Conservation (phyloP, 371 early-diverging fungal species). For the Mycotypha africana region DNA sequence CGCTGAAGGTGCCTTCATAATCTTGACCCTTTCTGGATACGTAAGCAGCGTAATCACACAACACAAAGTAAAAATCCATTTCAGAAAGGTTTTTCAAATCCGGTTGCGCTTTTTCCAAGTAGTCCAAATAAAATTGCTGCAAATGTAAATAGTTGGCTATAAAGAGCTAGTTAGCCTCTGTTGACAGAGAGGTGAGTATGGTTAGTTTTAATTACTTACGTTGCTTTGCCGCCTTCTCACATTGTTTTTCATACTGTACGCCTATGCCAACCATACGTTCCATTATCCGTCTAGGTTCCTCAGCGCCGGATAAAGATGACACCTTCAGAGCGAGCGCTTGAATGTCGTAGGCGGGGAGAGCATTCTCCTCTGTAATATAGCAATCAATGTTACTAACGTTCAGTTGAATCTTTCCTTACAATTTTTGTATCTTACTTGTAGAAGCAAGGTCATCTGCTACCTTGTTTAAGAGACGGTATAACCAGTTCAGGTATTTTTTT, state of each 20-base stretch:
- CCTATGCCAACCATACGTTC: conserved; percentile 30
- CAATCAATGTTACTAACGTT: too few species aligned
- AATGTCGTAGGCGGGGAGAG: conserved; percentile 13
- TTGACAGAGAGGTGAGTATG: background rate
- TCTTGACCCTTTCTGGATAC: conserved; percentile 30
- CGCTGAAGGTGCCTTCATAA: conserved; percentile 20
- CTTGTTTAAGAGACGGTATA: conserved; percentile 18
- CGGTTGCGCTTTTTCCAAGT: conserved; percentile 13
- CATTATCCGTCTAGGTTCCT: conserved; percentile 11
- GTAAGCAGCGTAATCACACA: conserved; percentile 37
- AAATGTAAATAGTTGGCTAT: conserved; percentile 17
- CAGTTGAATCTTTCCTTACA: too few species aligned
- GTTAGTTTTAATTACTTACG: conserved; percentile 14
- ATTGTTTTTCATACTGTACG: conserved; percentile 31
- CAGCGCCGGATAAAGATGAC: conserved; percentile 1
- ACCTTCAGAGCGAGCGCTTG: conserved; percentile 17
- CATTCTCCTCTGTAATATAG: conserved; percentile 1
- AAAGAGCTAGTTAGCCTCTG: background rate
- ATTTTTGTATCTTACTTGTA: conserved; percentile 21
- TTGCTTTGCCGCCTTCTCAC: conserved; percentile 11
- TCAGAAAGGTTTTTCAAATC: conserved; percentile 13
- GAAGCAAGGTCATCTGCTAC: conserved; percentile 15
- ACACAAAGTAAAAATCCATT: conserved; percentile 27
- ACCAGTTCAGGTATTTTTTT: conserved; percentile 25
- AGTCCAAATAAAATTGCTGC: conserved; percentile 16